Base-by-base conservation (phyloP, 2,329 filamentous ascomycete genomes). In the Alternaria gaisen region DNA sequence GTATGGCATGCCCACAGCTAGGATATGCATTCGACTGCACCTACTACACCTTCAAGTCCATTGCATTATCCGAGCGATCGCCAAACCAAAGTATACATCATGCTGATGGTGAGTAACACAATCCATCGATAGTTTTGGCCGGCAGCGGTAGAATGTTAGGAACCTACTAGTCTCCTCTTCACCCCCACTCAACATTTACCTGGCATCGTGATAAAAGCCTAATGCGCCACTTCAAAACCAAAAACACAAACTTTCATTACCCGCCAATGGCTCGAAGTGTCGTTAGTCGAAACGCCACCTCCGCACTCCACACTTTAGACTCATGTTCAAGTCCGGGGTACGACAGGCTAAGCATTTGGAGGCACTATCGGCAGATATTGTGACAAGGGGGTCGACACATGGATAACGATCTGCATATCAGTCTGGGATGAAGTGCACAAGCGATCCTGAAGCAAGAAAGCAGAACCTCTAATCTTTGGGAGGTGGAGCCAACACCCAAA, bases 301-400 rank as follows among this genome's bases (percentile, higher is more conserved):
- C 67, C 65, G 66, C 63, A 66, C 66, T 38, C 66, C 69, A 67
- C 67, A 69, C 52, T 60, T 65, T 65, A 65, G 64, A 34, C 46
- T 60, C 42, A 24, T 8, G 28, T 55, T 32, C 24, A 56, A 58
- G 40, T 66, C 64, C 36, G 66, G 68, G 68, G 65, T 60, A 71
- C 50, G 32, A 16, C 53, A 54, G 44, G 51, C 56, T 61, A 63
- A 65, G 57, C 46, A 55, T 56, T 67, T 60, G 55, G 55, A 24
- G 50, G 58, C 58, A 63, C 60, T 61, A 64, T 63, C 67, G 66
- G 69, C 66, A 70, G 55, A 69, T 69, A 67, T 61, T 66, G 61
- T 22, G 43, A 48, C 32, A 42, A 41, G 60, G 60, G 54, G 28
- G 40, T 53, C 36, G 12, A 41, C 36, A 20, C 50, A 42, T 32